These are phyloP conservation scores for Cercospora sp. DNA, from an alignment of 2,329 filamentous ascomycete species.

Conservation along the genomic window DNA sequence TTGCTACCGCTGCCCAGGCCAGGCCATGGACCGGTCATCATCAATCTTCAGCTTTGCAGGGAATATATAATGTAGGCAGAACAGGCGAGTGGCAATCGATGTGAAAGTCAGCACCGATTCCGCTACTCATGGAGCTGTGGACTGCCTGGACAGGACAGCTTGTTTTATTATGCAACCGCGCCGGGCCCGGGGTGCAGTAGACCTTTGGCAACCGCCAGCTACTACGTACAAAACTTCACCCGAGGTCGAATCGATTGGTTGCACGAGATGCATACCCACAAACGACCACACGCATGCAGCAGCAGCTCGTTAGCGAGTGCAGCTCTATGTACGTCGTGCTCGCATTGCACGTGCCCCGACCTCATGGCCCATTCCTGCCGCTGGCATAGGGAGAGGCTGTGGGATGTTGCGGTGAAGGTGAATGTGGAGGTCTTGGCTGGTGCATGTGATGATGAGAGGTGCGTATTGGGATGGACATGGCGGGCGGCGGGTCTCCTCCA, in stretches of 20 bases:
- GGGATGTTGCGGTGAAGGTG: neutral
- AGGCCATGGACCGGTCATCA: neutral
- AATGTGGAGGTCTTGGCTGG: neutral
- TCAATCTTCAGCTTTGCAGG: neutral
- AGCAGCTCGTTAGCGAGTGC: neutral
- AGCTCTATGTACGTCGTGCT: neutral
- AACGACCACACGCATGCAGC: neutral
- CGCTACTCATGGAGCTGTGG: neutral
- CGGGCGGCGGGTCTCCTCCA: neutral
- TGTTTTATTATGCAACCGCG: neutral
- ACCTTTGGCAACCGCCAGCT: neutral
- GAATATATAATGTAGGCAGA: neutral
- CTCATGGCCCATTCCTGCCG: neutral
- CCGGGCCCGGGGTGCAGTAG: neutral
- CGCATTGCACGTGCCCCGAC: neutral
- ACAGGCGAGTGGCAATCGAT: neutral
- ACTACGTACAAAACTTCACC: neutral
- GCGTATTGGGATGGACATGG: neutral
- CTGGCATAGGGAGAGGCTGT: neutral
- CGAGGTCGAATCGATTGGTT: conserved; percentile 4
- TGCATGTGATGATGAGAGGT: neutral
- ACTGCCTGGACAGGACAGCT: neutral
- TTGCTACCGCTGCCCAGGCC: neutral
- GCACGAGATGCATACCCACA: neutral
- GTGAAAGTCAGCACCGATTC: neutral